Base-by-base conservation (phyloP, 2,329 filamentous ascomycete genomes). In the Sclerotinia trifoliorum region DNA sequence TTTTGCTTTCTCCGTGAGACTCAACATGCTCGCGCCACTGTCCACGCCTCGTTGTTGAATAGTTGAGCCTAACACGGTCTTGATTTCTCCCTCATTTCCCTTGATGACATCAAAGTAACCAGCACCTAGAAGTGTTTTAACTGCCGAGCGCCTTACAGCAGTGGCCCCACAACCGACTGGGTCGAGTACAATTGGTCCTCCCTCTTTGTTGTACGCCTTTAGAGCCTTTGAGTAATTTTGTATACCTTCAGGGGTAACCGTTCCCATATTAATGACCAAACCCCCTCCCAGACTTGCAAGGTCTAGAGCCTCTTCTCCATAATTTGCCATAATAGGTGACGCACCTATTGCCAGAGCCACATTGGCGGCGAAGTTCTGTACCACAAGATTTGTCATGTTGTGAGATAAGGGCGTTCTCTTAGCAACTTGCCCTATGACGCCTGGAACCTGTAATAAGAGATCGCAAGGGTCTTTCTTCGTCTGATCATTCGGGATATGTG, bases 321-420 rank as follows among this genome's bases (percentile, higher is more conserved):
- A 91, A 78, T 92, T 94, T 10, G 93, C 89, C 94, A 98, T 98
- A 79, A 97, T 97, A 51, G 94, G 94, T 26, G 91, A 95, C 17
- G 91, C 91, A 48, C 94, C 94, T 65, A 96, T 84, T 46, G 90
- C 87, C 21, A 97, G 84, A 51, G 92, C 93, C 3, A 97, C 90
- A 76, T 96, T 97, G 65, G 95, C 94, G 21, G 94, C 92, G 75
- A 98, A 91, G 80, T 97, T 97, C 76, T 97, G 93, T 29, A 97
- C 94, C 0, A 98, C 94, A 65, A 94, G 84, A 78, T 98, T 98
- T 65, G 95, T 98, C 92, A 98, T 98, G 80, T 97, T 97, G 80
- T 98, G 94, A 63, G 90, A 91, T 29, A 98, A 83, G 0, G 94
- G 93, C 68, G 86, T 89, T 55, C 80, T 83, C 2, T 82, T 78